phyloP scores from a whole-genome alignment of 2,329 filamentous ascomycete species.

The Diaporthe humulicola region DNA sequence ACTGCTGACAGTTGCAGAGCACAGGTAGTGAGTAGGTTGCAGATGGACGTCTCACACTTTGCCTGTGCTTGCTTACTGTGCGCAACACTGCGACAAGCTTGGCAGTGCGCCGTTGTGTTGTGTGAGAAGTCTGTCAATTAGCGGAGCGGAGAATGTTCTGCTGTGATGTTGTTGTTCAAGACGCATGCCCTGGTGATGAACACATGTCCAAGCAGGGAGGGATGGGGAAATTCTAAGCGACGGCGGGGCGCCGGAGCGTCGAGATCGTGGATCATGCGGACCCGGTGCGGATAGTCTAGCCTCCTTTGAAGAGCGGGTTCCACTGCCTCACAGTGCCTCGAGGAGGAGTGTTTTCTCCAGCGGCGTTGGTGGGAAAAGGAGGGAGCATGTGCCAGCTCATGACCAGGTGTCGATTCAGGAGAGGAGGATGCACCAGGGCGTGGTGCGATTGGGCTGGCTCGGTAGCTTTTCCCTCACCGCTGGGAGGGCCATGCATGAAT shows the following conservation, averaged over 20 bases:
- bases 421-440: not conserved
- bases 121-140: not conserved
- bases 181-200: not conserved
- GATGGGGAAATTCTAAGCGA: constrained; percentile 10
- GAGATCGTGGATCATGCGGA: constrained; percentile 27
- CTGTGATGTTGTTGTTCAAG: not conserved
- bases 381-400: constrained; percentile 24
- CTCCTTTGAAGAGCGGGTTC: not conserved
- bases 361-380: not conserved
- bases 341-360: not conserved
- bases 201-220: not conserved
- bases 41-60: constrained; percentile 13
- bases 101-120: not conserved
- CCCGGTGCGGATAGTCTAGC: constrained; percentile 21
- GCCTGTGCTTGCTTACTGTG: constrained; percentile 25
- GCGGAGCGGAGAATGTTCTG: not conserved
- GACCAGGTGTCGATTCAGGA: not conserved
- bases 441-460: constrained; percentile 1
- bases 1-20: not conserved
- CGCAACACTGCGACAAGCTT: not conserved
- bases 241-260: constrained; percentile 17
- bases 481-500: constrained; percentile 22
- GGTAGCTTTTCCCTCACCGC: constrained; percentile 15
- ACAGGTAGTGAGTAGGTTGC: not conserved
- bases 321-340: not conserved